Evolutionary conservation across 371 early-diverging fungal genomes (phyloP), one percentile per base, ranked within the genome.

Genomic region (Lichtheimia ornata): DNA sequence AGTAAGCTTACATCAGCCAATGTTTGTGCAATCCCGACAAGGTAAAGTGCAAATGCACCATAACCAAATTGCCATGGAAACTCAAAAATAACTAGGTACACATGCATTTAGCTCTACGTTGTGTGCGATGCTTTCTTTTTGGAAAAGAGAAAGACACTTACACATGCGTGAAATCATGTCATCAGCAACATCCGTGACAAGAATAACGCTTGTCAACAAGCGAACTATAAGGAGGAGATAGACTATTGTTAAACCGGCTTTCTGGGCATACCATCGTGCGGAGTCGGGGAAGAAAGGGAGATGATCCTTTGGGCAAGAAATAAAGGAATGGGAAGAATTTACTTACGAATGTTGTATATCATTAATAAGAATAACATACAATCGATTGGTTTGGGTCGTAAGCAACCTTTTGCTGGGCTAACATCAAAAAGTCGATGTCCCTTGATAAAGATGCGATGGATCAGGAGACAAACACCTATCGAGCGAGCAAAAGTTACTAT

Each of bases 1-100:
- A n/a, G 2, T 43, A n/a, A 43, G 15, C 53, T 24, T 59, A 63
- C 67, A 15, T 64, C 62, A 27, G 67, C 50, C 25, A 71, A 40
- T 6, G 71, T 71, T 40, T 67, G 67, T 17, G 67, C 67, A 56
- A 71, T 71, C 40, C 71, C 71, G 11, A 71, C 45, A 11, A 71
- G 17, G 28, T 71, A 71, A 2, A 71, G 22, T 13, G 71, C 58
- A 55, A 65, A 62, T 6, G 53, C 67, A 12, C 50, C 56, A 56
- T 58, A 62, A 0, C 71, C 71, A 50, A 61, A 63, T 22, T 66
- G 60, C 71, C 71, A 71, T 6, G 64, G 53, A 25, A 71, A 45
- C 49, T 71, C 67, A 18, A 24, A 61, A 7, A 61, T 25, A 28
- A 61, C 57, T 56, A 27, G 11, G 5, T 5, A 17, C n/a, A 47